Evolutionary conservation across 257 asterid genomes (phyloP), one percentile per base, ranked within the genome.

Genomic region (Solanum stenotomum): DNA sequence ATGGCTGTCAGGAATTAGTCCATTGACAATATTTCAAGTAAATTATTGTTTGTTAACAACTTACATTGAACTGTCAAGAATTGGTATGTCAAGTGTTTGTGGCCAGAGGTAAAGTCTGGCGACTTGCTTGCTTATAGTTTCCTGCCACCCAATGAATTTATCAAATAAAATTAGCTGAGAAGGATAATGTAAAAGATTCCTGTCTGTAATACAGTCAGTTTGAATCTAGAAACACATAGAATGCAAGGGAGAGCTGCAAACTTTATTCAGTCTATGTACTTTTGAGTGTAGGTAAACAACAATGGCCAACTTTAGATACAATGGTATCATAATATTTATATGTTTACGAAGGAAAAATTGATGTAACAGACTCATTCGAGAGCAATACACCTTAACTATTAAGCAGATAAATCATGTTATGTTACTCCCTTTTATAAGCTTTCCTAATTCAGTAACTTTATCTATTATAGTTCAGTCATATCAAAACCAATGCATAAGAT

Each of bases 71-170:
- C 91, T 88, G 87, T 96, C 98, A 61, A 96, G 96, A 81, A 96
- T 89, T 31, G 94, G 95, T 85, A 95, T 76, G 33, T 94, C 96
- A 67, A 86, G 93, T 4, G 94, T 84, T 82, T 92, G 95, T 14
- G 99, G 98, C 98, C 98, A 94, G 88, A 94, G 91, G 89, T 90
- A 95, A 79, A 93, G 92, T 91, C 92, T 91, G 42, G 95, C 91
- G 75, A 91, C 92, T 92, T 94, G 92, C 87, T 86, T 93, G 29
- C 92, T 87, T 42, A 93, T 90, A 72, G 92, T 72, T 90, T 92
- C 98, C 98, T 96, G 95, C 92, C 89, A 82, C 29, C 38, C 59
- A 46, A 79, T 2, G 40, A 29, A 79, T 29, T 25, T 27, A 33
- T 27, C 38, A 79, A 20, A 9, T 27, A 46, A 44, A 78, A 79